These are phyloP conservation scores for Eucalyptus sp. DNA, from an alignment of 345 rosid genomes.

Conservation along the genomic window DNA sequence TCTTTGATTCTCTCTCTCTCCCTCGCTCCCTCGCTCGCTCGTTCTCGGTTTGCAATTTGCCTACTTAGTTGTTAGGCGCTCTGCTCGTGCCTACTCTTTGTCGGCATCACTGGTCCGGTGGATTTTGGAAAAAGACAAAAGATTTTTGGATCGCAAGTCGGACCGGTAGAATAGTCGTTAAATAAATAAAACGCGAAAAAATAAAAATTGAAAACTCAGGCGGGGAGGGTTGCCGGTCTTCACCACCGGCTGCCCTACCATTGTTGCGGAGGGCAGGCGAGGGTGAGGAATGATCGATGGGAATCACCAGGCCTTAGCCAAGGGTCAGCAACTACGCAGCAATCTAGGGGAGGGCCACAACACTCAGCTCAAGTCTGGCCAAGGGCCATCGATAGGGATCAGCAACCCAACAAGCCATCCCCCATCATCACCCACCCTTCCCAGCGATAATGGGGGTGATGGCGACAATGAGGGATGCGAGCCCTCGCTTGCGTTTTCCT, in stretches of 20 bases:
- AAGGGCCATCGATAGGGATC: fast-evolving
- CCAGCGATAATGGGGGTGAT: too few species aligned
- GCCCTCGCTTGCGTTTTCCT: too few species aligned
- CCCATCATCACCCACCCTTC: too few species aligned
- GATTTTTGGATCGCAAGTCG: not conserved
- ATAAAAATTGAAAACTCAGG: too few species aligned
- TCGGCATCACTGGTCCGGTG: not conserved
- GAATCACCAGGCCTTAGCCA: not conserved
- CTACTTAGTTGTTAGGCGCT: not conserved
- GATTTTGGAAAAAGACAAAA: not conserved
- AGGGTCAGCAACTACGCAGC: fast-evolving
- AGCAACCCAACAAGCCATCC: too few species aligned
- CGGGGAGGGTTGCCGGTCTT: too few species aligned
- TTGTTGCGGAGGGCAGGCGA: fast-evolving
- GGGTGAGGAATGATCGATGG: fast-evolving
- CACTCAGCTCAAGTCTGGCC: not conserved
- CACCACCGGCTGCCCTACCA: too few species aligned
- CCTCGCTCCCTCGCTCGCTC: not conserved
- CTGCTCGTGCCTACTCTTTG: not conserved
- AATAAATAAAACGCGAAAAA: not conserved
- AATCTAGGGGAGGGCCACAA: too few species aligned
- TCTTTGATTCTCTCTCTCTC: not conserved
- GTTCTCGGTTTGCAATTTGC: not conserved
- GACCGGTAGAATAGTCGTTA: not conserved
- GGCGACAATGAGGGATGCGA: too few species aligned